phyloP scores from a whole-genome alignment of 495 filamentous ascomycete genomes.

The Stereocaulon alpinum region DNA sequence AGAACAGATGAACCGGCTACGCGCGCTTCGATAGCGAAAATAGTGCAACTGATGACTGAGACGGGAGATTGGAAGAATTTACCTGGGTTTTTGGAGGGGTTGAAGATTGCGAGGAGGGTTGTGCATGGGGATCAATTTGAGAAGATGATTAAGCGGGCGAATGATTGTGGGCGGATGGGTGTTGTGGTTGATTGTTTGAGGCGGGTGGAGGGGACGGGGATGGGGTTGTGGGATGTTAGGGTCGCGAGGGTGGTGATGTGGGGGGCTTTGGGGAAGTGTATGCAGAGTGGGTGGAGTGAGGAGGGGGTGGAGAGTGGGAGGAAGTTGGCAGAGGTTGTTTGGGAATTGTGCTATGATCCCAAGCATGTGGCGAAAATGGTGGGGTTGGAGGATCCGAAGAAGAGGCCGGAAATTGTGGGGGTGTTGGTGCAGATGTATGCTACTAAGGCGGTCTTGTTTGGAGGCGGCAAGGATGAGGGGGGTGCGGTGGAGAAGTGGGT shows the following conservation, averaged over 20 bases:
- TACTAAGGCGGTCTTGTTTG: not conserved
- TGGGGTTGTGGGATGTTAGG: constrained; percentile 13
- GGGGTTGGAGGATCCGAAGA: constrained; percentile 11
- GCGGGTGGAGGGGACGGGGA: constrained; percentile 18
- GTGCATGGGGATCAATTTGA: constrained; percentile 17
- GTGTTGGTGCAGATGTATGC: constrained; percentile 17
- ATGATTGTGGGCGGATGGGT: constrained; percentile 10
- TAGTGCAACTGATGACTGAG: constrained; percentile 16
- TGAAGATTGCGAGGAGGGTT: constrained; percentile 13
- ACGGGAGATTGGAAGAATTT: constrained; percentile 18
- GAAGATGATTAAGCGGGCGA: constrained; percentile 19
- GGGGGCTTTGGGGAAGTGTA: constrained; percentile 11
- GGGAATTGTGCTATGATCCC: constrained; percentile 17
- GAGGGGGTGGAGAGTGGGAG: constrained; percentile 8
- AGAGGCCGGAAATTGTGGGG: constrained; percentile 16
- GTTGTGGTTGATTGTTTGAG: constrained; percentile 11
- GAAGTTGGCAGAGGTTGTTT: constrained; percentile 12
- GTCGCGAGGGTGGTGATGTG: constrained; percentile 18
- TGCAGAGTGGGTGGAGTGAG: constrained; percentile 10
- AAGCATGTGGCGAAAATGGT: constrained; percentile 9
- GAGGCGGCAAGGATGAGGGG: constrained; percentile 9
- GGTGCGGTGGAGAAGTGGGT: constrained; percentile 15
- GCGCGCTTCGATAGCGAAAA: constrained; percentile 3
- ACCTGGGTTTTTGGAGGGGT: constrained; percentile 13
- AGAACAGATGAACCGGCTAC: constrained; percentile 16